Evolutionary conservation across 1,139 yeast genomes (phyloP).

Genomic region (Kazachstania sp.): DNA sequence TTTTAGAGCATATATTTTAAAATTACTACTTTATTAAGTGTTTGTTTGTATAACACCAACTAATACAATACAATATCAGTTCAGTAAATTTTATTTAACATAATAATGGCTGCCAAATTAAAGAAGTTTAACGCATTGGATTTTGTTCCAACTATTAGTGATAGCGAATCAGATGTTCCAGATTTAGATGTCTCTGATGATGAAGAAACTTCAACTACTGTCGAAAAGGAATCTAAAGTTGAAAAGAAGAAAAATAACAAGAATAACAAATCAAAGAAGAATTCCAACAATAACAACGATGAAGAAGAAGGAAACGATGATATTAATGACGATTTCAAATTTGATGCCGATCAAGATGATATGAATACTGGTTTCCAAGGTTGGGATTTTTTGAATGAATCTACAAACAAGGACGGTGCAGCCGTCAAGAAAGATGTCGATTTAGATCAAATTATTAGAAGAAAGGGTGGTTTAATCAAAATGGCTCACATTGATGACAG

Average conservation of each 20-base stretch:
- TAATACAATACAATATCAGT: not conserved
- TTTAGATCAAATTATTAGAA: constrained; percentile 72
- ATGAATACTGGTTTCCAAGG: constrained; percentile 49
- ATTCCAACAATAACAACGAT: constrained; percentile 24
- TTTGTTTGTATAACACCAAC: not conserved
- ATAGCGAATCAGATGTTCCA: constrained; percentile 53
- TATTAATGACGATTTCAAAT: constrained; percentile 64
- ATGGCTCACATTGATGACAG: constrained; percentile 42
- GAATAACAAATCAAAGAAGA: constrained; percentile 27
- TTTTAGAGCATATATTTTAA: not conserved
- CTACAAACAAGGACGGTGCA: constrained; percentile 22
- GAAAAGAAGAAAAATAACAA: constrained; percentile 25
- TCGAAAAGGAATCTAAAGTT: constrained; percentile 10
- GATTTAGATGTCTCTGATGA: constrained; percentile 48
- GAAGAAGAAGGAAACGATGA: constrained; percentile 41
- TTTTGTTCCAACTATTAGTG: constrained; percentile 67
- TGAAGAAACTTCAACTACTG: constrained; percentile 21
- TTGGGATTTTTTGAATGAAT: constrained; percentile 67
- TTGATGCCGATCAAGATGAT: constrained; percentile 54
- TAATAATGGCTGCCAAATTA: constrained; percentile 4
- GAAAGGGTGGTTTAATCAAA: constrained; percentile 66
- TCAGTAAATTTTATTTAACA: not conserved
- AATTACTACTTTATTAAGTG: not conserved
- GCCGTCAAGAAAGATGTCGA: constrained; percentile 57
- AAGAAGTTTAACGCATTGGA: constrained; percentile 29